Evolutionary conservation across 257 asterid genomes (phyloP).

Genomic region (Nicotiana knightiana): DNA sequence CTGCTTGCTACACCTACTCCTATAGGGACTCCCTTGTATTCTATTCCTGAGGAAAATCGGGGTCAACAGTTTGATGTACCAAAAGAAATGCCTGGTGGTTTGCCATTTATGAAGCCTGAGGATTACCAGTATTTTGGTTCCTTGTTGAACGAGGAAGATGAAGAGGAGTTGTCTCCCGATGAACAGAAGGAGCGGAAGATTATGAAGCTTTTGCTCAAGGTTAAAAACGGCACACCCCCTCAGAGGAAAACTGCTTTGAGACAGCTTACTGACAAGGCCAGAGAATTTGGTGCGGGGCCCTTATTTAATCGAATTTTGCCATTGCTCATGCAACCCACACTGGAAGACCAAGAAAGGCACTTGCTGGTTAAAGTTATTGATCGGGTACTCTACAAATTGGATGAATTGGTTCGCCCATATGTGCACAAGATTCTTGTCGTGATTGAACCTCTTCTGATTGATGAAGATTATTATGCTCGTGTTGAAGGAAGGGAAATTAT

Average conservation of each 20-base stretch:
- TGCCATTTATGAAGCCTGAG: slow-evolving; percentile 87
- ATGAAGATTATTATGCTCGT: slow-evolving; percentile 95
- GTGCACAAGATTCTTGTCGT: slow-evolving; percentile 94
- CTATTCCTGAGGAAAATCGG: slow-evolving; percentile 74
- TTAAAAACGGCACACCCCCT: slow-evolving; percentile 91
- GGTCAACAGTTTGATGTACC: slow-evolving; percentile 89
- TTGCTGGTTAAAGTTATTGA: slow-evolving; percentile 84
- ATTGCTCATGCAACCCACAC: slow-evolving; percentile 88
- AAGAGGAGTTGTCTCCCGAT: slow-evolving; percentile 72
- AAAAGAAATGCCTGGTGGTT: slow-evolving; percentile 78
- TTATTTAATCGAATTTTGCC: slow-evolving; percentile 82
- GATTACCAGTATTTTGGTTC: slow-evolving; percentile 79
- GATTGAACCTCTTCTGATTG: slow-evolving; percentile 85
- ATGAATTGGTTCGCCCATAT: slow-evolving; percentile 87
- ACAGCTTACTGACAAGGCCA: slow-evolving; percentile 90
- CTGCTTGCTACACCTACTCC: slow-evolving; percentile 95
- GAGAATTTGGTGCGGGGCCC: slow-evolving; percentile 93
- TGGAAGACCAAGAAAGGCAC: slow-evolving; percentile 92
- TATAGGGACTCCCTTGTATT: slow-evolving; percentile 61
- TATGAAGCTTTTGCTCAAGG: slow-evolving; percentile 84
- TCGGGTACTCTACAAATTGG: slow-evolving; percentile 83
- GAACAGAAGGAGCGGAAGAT: slow-evolving; percentile 89
- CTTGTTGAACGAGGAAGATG: slow-evolving; percentile 65
- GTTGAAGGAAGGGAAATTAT: slow-evolving; percentile 93
- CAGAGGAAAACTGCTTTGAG: slow-evolving; percentile 94